phyloP scores from a whole-genome alignment of 2,329 filamentous ascomycete species.

The Helminthosporium solani region DNA sequence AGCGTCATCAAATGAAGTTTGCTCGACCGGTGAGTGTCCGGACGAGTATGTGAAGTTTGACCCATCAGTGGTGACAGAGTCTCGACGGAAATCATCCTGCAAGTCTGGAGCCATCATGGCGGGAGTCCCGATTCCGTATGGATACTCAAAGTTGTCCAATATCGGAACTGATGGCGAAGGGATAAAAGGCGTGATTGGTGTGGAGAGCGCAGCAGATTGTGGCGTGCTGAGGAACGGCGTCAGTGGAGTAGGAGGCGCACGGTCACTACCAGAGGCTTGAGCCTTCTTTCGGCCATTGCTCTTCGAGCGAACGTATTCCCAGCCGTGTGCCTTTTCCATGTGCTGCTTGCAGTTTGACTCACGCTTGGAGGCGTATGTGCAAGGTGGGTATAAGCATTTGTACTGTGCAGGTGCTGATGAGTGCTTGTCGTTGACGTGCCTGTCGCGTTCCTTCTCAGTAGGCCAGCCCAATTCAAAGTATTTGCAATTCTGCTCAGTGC shows the following conservation, averaged over 20 bases:
- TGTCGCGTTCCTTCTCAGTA: constrained; percentile 95
- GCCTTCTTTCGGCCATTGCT: constrained; percentile 65
- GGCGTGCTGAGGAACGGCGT: constrained; percentile 40
- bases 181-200: constrained; percentile 42
- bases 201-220: constrained; percentile 34
- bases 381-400: constrained; percentile 78
- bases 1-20: constrained; percentile 46
- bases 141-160: constrained; percentile 32
- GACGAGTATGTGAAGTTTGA: constrained; percentile 43
- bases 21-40: constrained; percentile 44
- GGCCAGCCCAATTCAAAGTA: constrained; percentile 91
- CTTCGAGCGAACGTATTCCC: constrained; percentile 89
- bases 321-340: constrained; percentile 95
- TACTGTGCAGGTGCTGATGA: constrained; percentile 76
- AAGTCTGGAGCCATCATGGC: constrained; percentile 30
- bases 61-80: constrained; percentile 39
- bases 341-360: constrained; percentile 98
- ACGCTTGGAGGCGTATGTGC: constrained; percentile 91
- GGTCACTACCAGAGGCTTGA: constrained; percentile 23
- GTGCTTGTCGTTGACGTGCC: constrained; percentile 96
- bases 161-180: constrained; percentile 46
- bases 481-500: constrained; percentile 77
- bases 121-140: constrained; percentile 35
- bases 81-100: constrained; percentile 39
- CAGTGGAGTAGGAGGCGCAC: constrained; percentile 38